Evolutionary conservation across 2,329 filamentous ascomycete genomes (phyloP).

Genomic region (Ophiostoma sp.): DNA sequence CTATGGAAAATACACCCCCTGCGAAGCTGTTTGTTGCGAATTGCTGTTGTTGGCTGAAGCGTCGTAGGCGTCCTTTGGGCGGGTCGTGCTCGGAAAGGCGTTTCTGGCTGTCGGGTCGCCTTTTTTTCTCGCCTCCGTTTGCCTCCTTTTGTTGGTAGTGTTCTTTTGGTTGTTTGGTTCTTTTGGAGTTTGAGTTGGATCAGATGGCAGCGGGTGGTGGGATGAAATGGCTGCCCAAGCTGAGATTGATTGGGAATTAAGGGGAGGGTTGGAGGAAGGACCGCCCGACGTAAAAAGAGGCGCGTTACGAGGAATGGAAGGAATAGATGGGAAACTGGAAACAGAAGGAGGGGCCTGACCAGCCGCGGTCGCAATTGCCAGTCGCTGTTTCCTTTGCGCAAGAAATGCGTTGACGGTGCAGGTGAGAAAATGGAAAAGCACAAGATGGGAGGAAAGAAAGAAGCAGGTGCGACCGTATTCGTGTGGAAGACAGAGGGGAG

Average conservation of each 20-base stretch:
- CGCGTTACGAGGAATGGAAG: not conserved
- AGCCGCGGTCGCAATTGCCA: slow-evolving; percentile 18
- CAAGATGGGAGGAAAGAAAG: not conserved
- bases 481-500: not conserved
- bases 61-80: not conserved
- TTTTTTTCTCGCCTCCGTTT: not conserved
- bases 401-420: not conserved
- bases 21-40: not conserved
- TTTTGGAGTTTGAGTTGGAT: slow-evolving; percentile 6
- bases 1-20: not conserved
- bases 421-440: not conserved
- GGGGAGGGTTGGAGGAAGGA: slow-evolving; percentile 9
- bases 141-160: not conserved
- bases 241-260: slow-evolving; percentile 14
- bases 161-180: not conserved
- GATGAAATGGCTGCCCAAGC: slow-evolving; percentile 24
- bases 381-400: slow-evolving; percentile 4
- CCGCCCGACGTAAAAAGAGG: not conserved
- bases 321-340: slow-evolving; percentile 4
- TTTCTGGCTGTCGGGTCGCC: not conserved
- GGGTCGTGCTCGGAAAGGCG: not conserved
- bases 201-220: not conserved
- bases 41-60: not conserved
- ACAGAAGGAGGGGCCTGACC: slow-evolving; percentile 1
- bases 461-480: slow-evolving; percentile 17